Percentiles rank a stretch among this genome's conserved stretches.
These are phyloP conservation scores for Huiozyma sinensis DNA, from an alignment of 805 yeast genomes.

Conservation along the genomic window DNA sequence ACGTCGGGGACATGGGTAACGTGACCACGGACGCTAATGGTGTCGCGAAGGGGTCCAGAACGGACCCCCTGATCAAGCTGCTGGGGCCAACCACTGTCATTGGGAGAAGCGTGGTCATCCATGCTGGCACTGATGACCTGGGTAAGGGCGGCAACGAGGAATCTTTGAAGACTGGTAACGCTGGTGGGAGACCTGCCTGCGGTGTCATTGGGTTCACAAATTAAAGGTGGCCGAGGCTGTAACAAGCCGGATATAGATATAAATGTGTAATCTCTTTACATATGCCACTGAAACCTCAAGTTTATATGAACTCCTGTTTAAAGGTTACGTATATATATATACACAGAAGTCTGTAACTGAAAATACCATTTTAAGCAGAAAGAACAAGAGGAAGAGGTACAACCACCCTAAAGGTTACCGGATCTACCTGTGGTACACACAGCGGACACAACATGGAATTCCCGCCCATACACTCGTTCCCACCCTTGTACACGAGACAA, in stretches of 20 bases:
- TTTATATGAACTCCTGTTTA: too few species aligned
- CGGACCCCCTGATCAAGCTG: conserved; percentile 68
- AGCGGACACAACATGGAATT: conserved; percentile 4
- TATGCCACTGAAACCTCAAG: too few species aligned
- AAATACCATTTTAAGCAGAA: background rate
- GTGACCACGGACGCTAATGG: conserved; percentile 78
- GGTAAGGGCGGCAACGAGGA: conserved; percentile 91
- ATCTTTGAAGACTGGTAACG: conserved; percentile 91
- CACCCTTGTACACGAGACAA: conserved; percentile 87
- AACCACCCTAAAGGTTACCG: background rate
- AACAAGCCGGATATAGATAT: too few species aligned
- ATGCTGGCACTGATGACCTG: conserved; percentile 84
- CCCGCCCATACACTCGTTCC: conserved; percentile 61
- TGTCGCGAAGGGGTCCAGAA: conserved; percentile 80
- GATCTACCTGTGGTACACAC: background rate
- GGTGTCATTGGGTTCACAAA: conserved; percentile 74
- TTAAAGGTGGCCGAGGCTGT: conserved; percentile 3
- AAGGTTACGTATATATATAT: background rate
- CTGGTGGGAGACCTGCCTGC: conserved; percentile 97
- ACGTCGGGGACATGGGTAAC: conserved; percentile 89
- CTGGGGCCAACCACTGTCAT: conserved; percentile 78
- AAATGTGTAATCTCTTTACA: too few species aligned
- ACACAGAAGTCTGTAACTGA: background rate
- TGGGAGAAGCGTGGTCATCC: conserved; percentile 94
- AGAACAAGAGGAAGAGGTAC: background rate